These are phyloP conservation scores for Arthrobotrys entomopaga DNA, from an alignment of 2,329 filamentous ascomycete species.

Conservation along the genomic window DNA sequence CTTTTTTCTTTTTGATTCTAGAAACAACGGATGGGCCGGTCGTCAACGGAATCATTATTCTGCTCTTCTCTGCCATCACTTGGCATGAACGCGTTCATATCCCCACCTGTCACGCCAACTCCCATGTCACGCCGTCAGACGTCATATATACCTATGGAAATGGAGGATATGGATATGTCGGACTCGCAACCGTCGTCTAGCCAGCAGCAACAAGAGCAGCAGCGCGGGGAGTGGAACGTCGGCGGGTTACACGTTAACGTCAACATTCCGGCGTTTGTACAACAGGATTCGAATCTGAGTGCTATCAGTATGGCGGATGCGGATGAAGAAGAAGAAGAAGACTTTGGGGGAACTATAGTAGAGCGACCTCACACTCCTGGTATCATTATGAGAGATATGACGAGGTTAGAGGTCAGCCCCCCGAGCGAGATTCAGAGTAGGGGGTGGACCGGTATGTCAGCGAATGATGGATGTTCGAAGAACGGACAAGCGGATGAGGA, in stretches of 20 bases:
- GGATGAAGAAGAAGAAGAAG: slow-evolving; percentile 15
- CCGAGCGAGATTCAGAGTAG: slow-evolving; percentile 36
- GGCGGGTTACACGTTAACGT: slow-evolving; percentile 4
- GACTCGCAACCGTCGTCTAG: slow-evolving; percentile 34
- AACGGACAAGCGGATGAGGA: neutral
- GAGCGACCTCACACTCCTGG: slow-evolving; percentile 40
- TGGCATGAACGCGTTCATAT: slow-evolving; percentile 53
- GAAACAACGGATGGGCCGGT: slow-evolving; percentile 30
- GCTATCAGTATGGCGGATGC: slow-evolving; percentile 28
- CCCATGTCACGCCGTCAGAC: slow-evolving; percentile 29
- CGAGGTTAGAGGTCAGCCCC: slow-evolving; percentile 43
- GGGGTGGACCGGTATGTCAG: slow-evolving; percentile 24
- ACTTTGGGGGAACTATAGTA: neutral
- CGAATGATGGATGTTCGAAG: too few relatives aligned
- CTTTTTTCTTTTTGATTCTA: slow-evolving; percentile 11
- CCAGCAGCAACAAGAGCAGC: slow-evolving; percentile 9
- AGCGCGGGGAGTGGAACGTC: slow-evolving; percentile 23
- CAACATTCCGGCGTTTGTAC: slow-evolving; percentile 31
- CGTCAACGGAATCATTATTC: slow-evolving; percentile 10
- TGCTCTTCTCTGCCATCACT: slow-evolving; percentile 18
- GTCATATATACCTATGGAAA: slow-evolving; percentile 45
- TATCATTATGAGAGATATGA: slow-evolving; percentile 54
- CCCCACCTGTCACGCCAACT: slow-evolving; percentile 40
- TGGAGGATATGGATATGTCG: slow-evolving; percentile 44
- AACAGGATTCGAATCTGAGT: slow-evolving; percentile 42